phyloP scores from a whole-genome alignment of 1,139 yeast genomes.

The Nakaseomyces delphensis region DNA sequence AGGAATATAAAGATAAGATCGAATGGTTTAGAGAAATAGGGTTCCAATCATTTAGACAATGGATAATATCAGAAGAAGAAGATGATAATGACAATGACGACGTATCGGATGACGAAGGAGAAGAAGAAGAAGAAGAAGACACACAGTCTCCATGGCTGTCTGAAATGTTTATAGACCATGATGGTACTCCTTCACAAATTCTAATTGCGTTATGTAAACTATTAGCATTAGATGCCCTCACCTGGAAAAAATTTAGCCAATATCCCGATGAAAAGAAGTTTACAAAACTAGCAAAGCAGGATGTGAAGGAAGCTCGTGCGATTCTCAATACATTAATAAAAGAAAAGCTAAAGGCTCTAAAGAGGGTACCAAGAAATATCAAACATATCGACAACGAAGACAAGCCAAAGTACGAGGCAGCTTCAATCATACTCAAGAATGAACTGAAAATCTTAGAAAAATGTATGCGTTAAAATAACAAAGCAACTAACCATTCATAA shows the following conservation, averaged over 20 bases:
- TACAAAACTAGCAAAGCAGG: background rate
- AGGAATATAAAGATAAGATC: slow-evolving; percentile 8
- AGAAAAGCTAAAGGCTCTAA: background rate
- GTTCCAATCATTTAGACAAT: background rate
- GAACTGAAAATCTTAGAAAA: background rate
- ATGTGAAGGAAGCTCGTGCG: background rate
- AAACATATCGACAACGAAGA: background rate
- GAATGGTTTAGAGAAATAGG: slow-evolving; percentile 6
- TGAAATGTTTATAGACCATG: slow-evolving; percentile 12
- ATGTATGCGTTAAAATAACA: background rate
- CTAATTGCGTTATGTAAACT: slow-evolving; percentile 5
- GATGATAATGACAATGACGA: too few relatives aligned
- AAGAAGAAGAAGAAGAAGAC: slow-evolving; percentile 8
- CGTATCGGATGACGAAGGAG: too few relatives aligned
- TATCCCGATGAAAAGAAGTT: slow-evolving; percentile 5
- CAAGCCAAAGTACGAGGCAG: background rate
- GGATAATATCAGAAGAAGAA: slow-evolving; percentile 6
- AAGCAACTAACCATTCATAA: background rate
- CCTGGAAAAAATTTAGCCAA: slow-evolving; percentile 1
- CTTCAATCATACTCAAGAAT: background rate
- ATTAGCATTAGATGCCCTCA: background rate
- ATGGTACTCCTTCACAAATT: slow-evolving; percentile 10
- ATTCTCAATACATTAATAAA: background rate
- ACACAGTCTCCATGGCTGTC: slow-evolving; percentile 12
- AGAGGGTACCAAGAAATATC: background rate